Conservation (phyloP, 805 yeast species). For the Metschnikowia colocasiae region DNA sequence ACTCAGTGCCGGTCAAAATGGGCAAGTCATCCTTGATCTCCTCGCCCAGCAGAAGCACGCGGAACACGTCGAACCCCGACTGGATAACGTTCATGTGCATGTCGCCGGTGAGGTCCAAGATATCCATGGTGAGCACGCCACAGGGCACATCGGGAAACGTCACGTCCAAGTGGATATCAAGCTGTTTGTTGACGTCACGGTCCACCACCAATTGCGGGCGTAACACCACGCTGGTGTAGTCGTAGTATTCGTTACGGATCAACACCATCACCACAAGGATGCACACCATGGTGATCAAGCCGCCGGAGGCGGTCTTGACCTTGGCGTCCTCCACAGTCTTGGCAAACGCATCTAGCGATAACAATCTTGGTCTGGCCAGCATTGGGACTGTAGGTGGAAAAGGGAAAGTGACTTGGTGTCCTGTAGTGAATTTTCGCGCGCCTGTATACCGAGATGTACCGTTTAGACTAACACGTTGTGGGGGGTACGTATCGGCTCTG, state of each 20-base stretch:
- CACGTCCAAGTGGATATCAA: slow-evolving; percentile 78
- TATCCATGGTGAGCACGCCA: slow-evolving; percentile 73
- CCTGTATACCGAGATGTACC: slow-evolving; percentile 1
- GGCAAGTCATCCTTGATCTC: slow-evolving; percentile 29
- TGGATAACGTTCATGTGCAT: slow-evolving; percentile 66
- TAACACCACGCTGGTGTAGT: slow-evolving; percentile 62
- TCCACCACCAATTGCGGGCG: slow-evolving; percentile 89
- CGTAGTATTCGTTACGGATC: slow-evolving; percentile 69
- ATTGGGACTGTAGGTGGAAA: slow-evolving; percentile 1
- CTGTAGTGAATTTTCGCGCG: slow-evolving; percentile 4
- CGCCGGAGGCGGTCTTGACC: slow-evolving; percentile 86
- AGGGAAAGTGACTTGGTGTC: slow-evolving; percentile 2
- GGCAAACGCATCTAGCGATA: slow-evolving; percentile 83
- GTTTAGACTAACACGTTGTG: too few relatives aligned
- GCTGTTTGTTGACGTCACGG: slow-evolving; percentile 66
- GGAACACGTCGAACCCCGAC: slow-evolving; percentile 66
- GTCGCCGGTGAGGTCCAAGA: slow-evolving; percentile 88
- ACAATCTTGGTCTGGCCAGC: slow-evolving; percentile 35
- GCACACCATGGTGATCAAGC: slow-evolving; percentile 76
- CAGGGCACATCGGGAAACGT: slow-evolving; percentile 86
- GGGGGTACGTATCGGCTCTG: too few relatives aligned
- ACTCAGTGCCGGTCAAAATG: slow-evolving; percentile 21
- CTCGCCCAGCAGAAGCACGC: slow-evolving; percentile 57
- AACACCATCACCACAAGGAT: slow-evolving; percentile 56
- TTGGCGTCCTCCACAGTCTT: slow-evolving; percentile 93